These are phyloP conservation scores for Vitis hybrid DNA, from an alignment of 177 flowering plant genomes.

Conservation along the genomic window DNA sequence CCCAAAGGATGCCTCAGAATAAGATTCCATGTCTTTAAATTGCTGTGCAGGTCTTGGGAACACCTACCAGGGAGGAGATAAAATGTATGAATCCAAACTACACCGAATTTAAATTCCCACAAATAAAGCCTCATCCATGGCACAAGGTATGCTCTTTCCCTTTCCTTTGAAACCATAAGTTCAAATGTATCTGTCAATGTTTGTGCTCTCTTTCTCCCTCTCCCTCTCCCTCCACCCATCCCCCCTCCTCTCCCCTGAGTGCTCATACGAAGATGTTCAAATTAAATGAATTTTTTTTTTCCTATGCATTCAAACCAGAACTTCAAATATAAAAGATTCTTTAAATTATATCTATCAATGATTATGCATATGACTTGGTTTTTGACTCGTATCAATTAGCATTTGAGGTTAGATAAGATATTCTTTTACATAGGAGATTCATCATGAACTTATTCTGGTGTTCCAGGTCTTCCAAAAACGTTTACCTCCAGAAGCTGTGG, in stretches of 20 bases:
- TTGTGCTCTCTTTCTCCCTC: no score
- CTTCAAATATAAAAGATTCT: no score
- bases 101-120: slow-evolving; percentile 93
- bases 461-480: slow-evolving; percentile 82
- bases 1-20: not conserved
- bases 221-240: no score
- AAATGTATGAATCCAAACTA: slow-evolving; percentile 99
- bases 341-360: not conserved
- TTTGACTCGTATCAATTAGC: slow-evolving; percentile 1
- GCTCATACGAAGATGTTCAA: no score
- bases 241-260: no score
- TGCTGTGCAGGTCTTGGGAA: slow-evolving; percentile 77
- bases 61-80: slow-evolving; percentile 98
- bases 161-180: no score
- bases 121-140: slow-evolving; percentile 99
- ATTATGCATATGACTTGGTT: not conserved
- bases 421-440: not conserved
- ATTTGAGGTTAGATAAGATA: not conserved
- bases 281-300: no score
- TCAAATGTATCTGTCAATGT: not conserved
- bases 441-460: slow-evolving; percentile 2
- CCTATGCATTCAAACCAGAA: no score
- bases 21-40: not conserved
- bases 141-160: slow-evolving; percentile 60
- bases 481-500: slow-evolving; percentile 91